phyloP scores from a whole-genome alignment of 495 filamentous ascomycete genomes.

The Corynascus novoguineensis region DNA sequence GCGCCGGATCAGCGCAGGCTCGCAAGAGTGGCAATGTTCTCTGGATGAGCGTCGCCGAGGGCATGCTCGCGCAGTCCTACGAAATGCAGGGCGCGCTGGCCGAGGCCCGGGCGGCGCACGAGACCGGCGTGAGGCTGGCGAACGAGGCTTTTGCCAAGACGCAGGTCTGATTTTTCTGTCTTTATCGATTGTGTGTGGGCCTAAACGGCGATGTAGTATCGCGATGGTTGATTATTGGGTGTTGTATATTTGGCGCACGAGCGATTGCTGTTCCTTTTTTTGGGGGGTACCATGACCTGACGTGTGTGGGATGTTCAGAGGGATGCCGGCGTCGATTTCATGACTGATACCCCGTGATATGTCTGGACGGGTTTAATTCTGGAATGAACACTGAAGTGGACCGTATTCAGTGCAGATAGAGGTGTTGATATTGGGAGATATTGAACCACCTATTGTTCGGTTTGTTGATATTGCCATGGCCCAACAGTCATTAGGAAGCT shows the following conservation, averaged over 20 bases:
- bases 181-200: background rate
- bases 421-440: too few relatives aligned
- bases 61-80: conserved; percentile 68
- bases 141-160: conserved; percentile 30
- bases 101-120: conserved; percentile 49
- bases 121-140: conserved; percentile 24
- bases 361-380: background rate
- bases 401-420: too few relatives aligned
- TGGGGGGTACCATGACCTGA: background rate
- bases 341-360: conserved; percentile 4
- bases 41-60: conserved; percentile 81
- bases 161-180: conserved; percentile 10
- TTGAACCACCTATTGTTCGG: too few relatives aligned
- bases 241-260: conserved; percentile 8
- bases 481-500: too few relatives aligned
- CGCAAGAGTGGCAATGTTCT: conserved; percentile 67
- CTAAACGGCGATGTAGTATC: too few relatives aligned
- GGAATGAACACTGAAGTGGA: background rate
- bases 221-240: too few relatives aligned
- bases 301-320: background rate
- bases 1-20: conserved; percentile 68
- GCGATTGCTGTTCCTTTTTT: too few relatives aligned
- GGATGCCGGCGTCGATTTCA: background rate
- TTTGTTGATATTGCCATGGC: too few relatives aligned
- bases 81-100: conserved; percentile 63